phyloP scores from a whole-genome alignment of 2,329 filamentous ascomycete species.

The Cytospora chrysosperma region DNA sequence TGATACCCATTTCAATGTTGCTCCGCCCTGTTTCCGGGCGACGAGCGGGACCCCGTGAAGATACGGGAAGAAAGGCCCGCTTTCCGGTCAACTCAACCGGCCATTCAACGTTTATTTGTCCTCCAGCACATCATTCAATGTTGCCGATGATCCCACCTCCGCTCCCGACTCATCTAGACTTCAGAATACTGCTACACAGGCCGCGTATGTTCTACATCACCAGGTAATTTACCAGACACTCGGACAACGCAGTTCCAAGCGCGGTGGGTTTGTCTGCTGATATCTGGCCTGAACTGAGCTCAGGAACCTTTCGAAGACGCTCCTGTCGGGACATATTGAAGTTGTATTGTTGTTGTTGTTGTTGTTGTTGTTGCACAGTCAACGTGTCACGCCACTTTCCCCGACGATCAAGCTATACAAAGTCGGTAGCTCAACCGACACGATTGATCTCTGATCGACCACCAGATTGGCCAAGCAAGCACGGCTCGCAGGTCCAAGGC shows the following conservation, averaged over 20 bases:
- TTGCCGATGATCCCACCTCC: slow-evolving; percentile 1
- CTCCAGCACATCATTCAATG: neutral
- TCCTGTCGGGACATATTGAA: neutral
- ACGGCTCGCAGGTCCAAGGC: slow-evolving; percentile 6
- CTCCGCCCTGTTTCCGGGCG: neutral
- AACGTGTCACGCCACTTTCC: slow-evolving; percentile 8
- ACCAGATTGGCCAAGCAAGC: slow-evolving; percentile 7
- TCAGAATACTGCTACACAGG: neutral
- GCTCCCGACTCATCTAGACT: neutral
- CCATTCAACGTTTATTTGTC: slow-evolving; percentile 9
- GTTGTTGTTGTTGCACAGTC: slow-evolving; percentile 4
- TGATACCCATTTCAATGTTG: neutral
- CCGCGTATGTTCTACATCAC: slow-evolving; percentile 7
- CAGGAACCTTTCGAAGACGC: neutral
- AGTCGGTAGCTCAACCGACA: slow-evolving; percentile 18
- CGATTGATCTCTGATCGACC: slow-evolving; percentile 12
- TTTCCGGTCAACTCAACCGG: slow-evolving; percentile 8
- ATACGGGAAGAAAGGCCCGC: slow-evolving; percentile 19
- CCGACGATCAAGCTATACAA: slow-evolving; percentile 1
- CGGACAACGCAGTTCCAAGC: neutral
- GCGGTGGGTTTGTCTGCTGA: neutral
- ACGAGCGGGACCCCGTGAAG: slow-evolving; percentile 13
- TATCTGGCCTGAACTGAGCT: neutral
- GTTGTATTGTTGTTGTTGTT: slow-evolving; percentile 1
- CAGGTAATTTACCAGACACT: neutral